These are phyloP conservation scores for Fusarium hostae DNA, from an alignment of 2,329 filamentous ascomycete species.

Conservation along the genomic window DNA sequence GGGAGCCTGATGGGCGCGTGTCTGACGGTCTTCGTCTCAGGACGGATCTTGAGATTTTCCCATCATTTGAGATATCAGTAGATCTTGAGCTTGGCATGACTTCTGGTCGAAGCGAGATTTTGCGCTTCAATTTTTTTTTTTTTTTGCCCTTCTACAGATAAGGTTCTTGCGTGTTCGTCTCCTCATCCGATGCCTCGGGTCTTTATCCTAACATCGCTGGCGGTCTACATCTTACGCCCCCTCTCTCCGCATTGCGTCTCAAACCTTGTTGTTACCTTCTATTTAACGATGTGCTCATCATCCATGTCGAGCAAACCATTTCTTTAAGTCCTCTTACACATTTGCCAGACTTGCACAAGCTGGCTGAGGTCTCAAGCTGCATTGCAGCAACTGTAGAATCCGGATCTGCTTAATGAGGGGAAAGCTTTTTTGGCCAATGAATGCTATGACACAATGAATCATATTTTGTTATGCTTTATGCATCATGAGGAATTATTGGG, in stretches of 20 bases:
- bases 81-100: not conserved
- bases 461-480: not conserved
- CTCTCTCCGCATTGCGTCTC: not conserved
- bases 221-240: not conserved
- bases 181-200: not conserved
- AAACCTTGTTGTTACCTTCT: not conserved
- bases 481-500: not conserved
- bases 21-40: not conserved
- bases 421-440: not conserved
- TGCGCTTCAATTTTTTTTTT: not conserved
- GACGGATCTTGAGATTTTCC: not conserved
- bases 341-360: not conserved
- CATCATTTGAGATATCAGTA: not conserved
- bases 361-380: not conserved
- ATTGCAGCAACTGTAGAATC: not conserved
- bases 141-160: too few species aligned
- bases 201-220: not conserved
- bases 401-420: not conserved
- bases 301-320: not conserved
- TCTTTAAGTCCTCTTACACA: too few species aligned
- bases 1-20: not conserved
- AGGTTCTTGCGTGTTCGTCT: not conserved
- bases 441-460: not conserved
- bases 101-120: not conserved
- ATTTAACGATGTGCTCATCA: not conserved